These are phyloP conservation scores for Mycena capillaripes DNA, from an alignment of 768 basidiomycete species.

Conservation along the genomic window DNA sequence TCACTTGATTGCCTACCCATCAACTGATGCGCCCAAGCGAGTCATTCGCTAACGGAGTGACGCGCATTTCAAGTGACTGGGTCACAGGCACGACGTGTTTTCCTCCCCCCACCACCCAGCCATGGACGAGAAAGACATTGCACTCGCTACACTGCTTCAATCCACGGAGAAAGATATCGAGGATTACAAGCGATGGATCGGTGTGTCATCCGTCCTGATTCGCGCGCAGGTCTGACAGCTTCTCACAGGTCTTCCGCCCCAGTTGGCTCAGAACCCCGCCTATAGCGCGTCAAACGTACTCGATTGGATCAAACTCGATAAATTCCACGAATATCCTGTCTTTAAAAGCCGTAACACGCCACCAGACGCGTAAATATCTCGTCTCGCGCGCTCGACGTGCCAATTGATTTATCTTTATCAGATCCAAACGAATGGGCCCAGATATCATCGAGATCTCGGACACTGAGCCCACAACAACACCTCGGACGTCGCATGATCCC, in stretches of 20 bases:
- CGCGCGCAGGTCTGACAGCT: background rate
- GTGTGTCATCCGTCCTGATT: background rate
- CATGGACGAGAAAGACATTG: no score
- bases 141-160: no score
- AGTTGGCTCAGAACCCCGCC: background rate
- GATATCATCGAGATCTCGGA: background rate
- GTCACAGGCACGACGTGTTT: no score
- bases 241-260: constrained; percentile 2
- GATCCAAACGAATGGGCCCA: background rate
- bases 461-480: no score
- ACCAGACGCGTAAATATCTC: background rate
- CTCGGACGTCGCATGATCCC: background rate
- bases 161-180: background rate
- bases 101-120: no score
- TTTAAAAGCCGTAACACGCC: background rate
- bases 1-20: no score
- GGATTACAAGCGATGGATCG: constrained; percentile 8
- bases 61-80: no score
- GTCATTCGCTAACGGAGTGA: no score
- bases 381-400: background rate
- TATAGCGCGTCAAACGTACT: background rate
- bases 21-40: no score
- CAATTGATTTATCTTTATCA: background rate
- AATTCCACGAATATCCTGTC: background rate
- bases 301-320: constrained; percentile 1